These are phyloP conservation scores for Pythium guiyangense DNA, from an alignment of 352 stramenopile species.

Conservation along the genomic window DNA sequence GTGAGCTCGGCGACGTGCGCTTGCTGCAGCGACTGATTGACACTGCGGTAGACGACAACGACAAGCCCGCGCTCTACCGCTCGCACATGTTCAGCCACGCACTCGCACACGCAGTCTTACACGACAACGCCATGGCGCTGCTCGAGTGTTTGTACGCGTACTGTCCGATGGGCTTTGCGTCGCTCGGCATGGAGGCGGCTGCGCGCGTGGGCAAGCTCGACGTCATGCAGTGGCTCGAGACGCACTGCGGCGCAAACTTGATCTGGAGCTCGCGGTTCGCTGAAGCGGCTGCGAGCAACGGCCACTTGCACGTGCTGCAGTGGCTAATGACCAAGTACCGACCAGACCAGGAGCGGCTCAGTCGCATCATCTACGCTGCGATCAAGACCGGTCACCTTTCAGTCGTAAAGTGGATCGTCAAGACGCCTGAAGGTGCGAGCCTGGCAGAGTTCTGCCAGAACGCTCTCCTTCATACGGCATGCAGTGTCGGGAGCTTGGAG, in stretches of 20 bases:
- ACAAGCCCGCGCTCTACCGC: too few relatives aligned
- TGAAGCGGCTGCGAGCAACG: not conserved
- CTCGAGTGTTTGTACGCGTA: too few relatives aligned
- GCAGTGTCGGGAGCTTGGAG: not conserved
- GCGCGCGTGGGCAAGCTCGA: too few relatives aligned
- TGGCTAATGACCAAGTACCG: conserved; percentile 2
- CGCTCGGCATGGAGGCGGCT: too few relatives aligned
- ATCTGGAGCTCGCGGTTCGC: conserved; percentile 2
- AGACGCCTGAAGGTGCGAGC: not conserved
- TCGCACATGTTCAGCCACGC: too few relatives aligned
- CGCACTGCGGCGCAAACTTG: not conserved
- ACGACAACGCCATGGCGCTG: too few relatives aligned
- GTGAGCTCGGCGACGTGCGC: too few relatives aligned
- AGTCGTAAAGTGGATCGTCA: not conserved
- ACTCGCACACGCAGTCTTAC: too few relatives aligned
- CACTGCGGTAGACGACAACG: too few relatives aligned
- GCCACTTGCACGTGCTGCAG: too few relatives aligned
- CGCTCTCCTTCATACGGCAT: not conserved
- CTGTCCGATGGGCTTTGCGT: too few relatives aligned
- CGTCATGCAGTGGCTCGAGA: conserved; percentile 1
- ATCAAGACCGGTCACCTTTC: not conserved
- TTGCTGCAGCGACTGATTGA: too few relatives aligned
- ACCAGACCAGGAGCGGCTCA: not conserved
- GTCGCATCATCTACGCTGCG: not conserved
- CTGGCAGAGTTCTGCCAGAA: not conserved